A percentile compares a stretch with the other conserved stretches of the same genome.
phyloP scores from a whole-genome alignment of 2,329 filamentous ascomycete genomes.

The Parafenestella ontariensis region DNA sequence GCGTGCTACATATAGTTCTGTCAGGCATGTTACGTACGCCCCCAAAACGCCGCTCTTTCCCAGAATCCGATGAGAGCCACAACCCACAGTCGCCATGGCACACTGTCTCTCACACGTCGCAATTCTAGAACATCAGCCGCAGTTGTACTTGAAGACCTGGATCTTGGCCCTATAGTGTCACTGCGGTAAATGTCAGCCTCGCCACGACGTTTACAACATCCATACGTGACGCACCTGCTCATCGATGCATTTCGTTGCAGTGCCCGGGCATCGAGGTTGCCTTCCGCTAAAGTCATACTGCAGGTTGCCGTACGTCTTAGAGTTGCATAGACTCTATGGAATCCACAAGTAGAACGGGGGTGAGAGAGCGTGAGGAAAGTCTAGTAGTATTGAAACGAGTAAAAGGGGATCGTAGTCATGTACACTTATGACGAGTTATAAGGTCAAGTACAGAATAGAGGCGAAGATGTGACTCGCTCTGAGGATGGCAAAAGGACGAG shows the following conservation, averaged over 20 bases:
- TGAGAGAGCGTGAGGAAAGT: too few relatives aligned
- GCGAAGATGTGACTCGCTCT: background rate
- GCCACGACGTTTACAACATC: too few relatives aligned
- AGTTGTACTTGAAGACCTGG: conserved; percentile 10
- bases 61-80: conserved; percentile 35
- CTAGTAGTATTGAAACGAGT: background rate
- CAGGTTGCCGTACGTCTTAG: background rate
- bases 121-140: conserved; percentile 9
- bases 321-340: background rate
- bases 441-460: background rate
- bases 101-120: conserved; percentile 27
- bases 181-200: conserved; percentile 1
- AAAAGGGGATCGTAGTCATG: too few relatives aligned
- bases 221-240: background rate
- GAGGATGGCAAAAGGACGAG: background rate
- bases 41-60: conserved; percentile 40
- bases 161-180: background rate
- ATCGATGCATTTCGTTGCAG: background rate
- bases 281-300: background rate
- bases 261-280: background rate
- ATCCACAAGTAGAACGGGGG: background rate
- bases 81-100: conserved; percentile 34
- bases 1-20: conserved; percentile 12
- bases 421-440: too few relatives aligned
- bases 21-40: conserved; percentile 14